phyloP scores from a whole-genome alignment of 306 rosid genomes.

The Prunus persica region Prunus_persica_NCBIv2 NC_034012.1:2696001-2696500 shows the following conservation, averaged over 20 bases:
- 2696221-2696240: too few species aligned
- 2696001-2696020: background rate
- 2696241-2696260: too few species aligned
- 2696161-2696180: too few species aligned
- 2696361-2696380: constrained; percentile 7
- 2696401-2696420: background rate
- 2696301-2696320: too few species aligned
- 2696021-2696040: background rate
- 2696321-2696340: background rate
- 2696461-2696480: constrained; percentile 42
- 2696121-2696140: background rate
- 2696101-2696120: background rate
- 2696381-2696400: too few species aligned
- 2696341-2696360: background rate
- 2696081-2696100: too few species aligned
- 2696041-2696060: background rate
- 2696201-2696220: too few species aligned
- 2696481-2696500: constrained; percentile 32
- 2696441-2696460: background rate
- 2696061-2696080: too few species aligned
- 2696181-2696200: too few species aligned
- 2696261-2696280: too few species aligned
- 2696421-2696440: background rate
- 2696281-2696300: too few species aligned
- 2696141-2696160: background rate